A percentile compares a stretch with the other conserved stretches of the same genome.
These are phyloP conservation scores for Sclerotinia borealis DNA, from an alignment of 2,329 filamentous ascomycete genomes.

Conservation along the genomic window DNA sequence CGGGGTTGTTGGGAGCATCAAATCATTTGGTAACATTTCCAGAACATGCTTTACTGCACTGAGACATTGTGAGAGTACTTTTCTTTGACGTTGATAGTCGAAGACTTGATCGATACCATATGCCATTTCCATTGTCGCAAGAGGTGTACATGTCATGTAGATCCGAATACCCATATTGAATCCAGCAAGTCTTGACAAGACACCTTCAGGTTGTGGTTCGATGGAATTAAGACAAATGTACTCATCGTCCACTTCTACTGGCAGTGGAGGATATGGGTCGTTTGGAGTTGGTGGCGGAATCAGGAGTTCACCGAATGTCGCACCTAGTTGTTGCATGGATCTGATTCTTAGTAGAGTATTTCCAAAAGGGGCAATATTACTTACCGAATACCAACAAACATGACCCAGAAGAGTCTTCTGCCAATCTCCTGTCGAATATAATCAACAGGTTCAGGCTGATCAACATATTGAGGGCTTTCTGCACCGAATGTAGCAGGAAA, in stretches of 20 bases:
- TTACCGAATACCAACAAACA: conserved; percentile 67
- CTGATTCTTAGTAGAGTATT: conserved; percentile 35
- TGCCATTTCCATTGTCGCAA: conserved; percentile 74
- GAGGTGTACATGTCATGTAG: conserved; percentile 71
- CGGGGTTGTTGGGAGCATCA: conserved; percentile 47
- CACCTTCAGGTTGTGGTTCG: conserved; percentile 60
- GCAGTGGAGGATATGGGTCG: conserved; percentile 72
- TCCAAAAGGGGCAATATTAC: conserved; percentile 17
- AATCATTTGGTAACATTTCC: conserved; percentile 60
- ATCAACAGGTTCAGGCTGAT: conserved; percentile 39
- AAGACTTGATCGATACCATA: conserved; percentile 74
- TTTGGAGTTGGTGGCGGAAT: conserved; percentile 71
- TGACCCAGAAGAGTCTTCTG: conserved; percentile 78
- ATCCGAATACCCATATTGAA: conserved; percentile 77
- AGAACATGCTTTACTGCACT: conserved; percentile 63
- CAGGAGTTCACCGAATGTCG: conserved; percentile 63
- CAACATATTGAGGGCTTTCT: conserved; percentile 12
- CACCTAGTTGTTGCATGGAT: conserved; percentile 72
- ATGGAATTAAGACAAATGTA: conserved; percentile 69
- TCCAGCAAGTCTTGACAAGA: conserved; percentile 65
- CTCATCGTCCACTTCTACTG: conserved; percentile 77
- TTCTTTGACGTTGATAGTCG: conserved; percentile 70
- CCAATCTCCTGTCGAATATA: conserved; percentile 68
- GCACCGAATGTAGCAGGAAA: conserved; percentile 23
- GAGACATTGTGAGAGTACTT: conserved; percentile 65